Conservation (phyloP, 2,329 filamentous ascomycete genomes). For the Pseudonectria foliicola region DNA sequence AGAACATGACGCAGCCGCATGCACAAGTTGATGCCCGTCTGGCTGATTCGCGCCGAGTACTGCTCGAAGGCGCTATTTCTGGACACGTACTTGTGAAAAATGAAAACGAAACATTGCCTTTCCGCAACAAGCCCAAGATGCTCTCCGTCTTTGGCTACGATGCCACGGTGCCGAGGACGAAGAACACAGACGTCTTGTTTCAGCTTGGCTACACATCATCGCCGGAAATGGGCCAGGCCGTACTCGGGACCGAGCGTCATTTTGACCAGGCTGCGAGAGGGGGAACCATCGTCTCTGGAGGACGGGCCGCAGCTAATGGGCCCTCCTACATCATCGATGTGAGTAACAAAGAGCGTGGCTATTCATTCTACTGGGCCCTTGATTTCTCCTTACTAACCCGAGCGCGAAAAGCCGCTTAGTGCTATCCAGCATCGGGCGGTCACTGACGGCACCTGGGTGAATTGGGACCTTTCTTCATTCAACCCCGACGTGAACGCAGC, state of each 20-base stretch:
- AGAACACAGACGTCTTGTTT: conserved; percentile 40
- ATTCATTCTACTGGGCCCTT: too few species aligned
- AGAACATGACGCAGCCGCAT: conserved; percentile 48
- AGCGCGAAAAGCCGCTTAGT: conserved; percentile 39
- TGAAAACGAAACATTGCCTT: conserved; percentile 51
- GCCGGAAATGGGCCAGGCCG: conserved; percentile 37
- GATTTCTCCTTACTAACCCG: conserved; percentile 4
- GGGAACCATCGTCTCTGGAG: conserved; percentile 45
- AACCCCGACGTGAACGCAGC: conserved; percentile 30
- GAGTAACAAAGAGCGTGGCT: too few species aligned
- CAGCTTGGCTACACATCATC: conserved; percentile 41
- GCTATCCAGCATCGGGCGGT: conserved; percentile 49
- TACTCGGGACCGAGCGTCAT: conserved; percentile 34
- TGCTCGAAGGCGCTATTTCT: conserved; percentile 48
- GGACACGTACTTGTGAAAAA: conserved; percentile 77
- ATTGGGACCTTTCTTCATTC: conserved; percentile 34
- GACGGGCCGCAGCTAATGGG: conserved; percentile 43
- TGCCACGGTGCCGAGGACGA: conserved; percentile 46
- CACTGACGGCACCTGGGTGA: conserved; percentile 49
- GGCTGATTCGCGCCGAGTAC: conserved; percentile 33
- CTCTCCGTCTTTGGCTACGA: conserved; percentile 57
- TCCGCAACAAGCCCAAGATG: conserved; percentile 46
- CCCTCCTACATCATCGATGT: conserved; percentile 44
- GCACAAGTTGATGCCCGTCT: conserved; percentile 42
- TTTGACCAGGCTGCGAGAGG: conserved; percentile 43